Evolutionary conservation across 345 rosid genomes (phyloP).

Genomic region (Lagerstroemia speciosa): DNA sequence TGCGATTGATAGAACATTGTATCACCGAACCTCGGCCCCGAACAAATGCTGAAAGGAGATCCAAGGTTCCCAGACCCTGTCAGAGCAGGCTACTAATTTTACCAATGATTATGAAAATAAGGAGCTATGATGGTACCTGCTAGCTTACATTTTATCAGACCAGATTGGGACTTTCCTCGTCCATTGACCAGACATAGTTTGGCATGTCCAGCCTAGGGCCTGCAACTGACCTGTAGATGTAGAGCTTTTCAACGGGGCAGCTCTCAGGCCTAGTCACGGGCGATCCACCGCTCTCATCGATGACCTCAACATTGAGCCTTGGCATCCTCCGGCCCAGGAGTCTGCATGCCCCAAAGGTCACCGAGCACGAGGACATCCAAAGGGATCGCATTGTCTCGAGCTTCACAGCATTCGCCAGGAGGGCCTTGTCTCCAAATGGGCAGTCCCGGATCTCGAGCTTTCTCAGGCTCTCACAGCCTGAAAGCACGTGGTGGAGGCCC

Average conservation of each 20-base stretch:
- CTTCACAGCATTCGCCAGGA: constrained; percentile 76
- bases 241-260: constrained; percentile 78
- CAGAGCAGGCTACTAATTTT: neutral
- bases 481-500: constrained; percentile 74
- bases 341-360: constrained; percentile 81
- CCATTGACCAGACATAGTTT: constrained; percentile 63
- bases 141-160: constrained; percentile 21
- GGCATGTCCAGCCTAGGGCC: constrained; percentile 87
- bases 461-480: constrained; percentile 76
- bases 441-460: constrained; percentile 93
- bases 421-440: constrained; percentile 85
- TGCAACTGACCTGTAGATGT: constrained; percentile 64
- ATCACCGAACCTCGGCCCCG: neutral
- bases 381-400: constrained; percentile 99
- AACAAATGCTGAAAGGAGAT: neutral
- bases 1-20: neutral
- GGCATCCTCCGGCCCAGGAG: constrained; percentile 78
- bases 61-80: neutral
- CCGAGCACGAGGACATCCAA: constrained; percentile 96
- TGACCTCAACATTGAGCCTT: constrained; percentile 80
- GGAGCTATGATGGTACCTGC: constrained; percentile 1
- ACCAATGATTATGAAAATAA: neutral
- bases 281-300: constrained; percentile 53
- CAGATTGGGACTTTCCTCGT: constrained; percentile 37
- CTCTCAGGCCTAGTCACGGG: constrained; percentile 54